A percentile compares a stretch with the other conserved stretches of the same genome.
These are phyloP conservation scores for Monosporascus ibericus DNA, from an alignment of 2,329 filamentous ascomycete species.

Conservation along the genomic window DNA sequence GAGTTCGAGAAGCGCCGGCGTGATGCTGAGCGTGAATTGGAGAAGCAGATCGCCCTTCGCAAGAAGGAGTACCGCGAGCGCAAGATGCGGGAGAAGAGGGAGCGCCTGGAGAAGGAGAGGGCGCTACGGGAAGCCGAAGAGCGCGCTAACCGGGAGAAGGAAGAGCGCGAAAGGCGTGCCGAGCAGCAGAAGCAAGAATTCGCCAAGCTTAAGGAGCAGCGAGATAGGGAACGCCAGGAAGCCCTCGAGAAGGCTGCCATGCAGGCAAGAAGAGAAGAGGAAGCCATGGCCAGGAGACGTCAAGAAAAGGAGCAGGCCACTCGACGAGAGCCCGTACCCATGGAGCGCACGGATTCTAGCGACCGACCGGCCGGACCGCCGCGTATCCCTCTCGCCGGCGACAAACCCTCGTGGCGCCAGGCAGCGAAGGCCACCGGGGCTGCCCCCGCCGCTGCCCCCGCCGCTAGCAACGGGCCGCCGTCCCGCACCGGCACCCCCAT, in stretches of 20 bases:
- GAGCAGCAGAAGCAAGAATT: constrained; percentile 72
- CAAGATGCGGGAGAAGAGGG: constrained; percentile 74
- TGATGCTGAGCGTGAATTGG: constrained; percentile 85
- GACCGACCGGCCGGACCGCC: constrained; percentile 45
- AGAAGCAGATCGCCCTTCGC: constrained; percentile 82
- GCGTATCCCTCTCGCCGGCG: constrained; percentile 46
- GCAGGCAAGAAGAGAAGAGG: constrained; percentile 81
- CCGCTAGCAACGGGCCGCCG: constrained; percentile 21
- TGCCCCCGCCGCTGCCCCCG: constrained; percentile 18
- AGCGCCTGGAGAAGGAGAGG: constrained; percentile 78
- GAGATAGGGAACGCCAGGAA: constrained; percentile 64
- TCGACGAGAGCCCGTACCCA: constrained; percentile 32
- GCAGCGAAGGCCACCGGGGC: constrained; percentile 42
- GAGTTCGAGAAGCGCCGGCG: constrained; percentile 94
- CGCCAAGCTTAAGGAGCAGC: constrained; percentile 59
- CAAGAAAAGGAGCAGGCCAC: constrained; percentile 54
- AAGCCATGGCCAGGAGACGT: constrained; percentile 71
- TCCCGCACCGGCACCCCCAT: constrained; percentile 19
- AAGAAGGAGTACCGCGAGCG: constrained; percentile 84
- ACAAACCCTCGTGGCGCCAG: constrained; percentile 51
- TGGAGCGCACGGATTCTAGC: constrained; percentile 39
- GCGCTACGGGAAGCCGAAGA: constrained; percentile 79
- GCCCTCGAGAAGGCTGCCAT: constrained; percentile 55
- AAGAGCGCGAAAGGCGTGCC: constrained; percentile 73
- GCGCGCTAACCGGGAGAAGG: constrained; percentile 71